Evolutionary conservation across 78 protist species (phyloP).

Genomic region (Salpingoeca rosetta): DNA sequence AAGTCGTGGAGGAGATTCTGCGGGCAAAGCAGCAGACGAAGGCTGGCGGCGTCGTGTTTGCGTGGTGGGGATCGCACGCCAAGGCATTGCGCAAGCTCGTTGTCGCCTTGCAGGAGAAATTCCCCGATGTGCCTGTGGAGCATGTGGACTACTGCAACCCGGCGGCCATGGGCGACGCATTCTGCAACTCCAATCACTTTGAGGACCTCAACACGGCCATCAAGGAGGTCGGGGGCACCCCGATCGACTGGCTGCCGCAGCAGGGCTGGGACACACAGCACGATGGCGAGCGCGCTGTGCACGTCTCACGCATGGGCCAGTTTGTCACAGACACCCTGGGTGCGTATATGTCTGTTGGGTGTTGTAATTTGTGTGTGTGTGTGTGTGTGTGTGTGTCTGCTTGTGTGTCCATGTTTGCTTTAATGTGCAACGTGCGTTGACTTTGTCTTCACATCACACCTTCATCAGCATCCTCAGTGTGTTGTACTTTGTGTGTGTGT

Average conservation of each 20-base stretch:
- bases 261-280: not conserved
- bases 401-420: not conserved
- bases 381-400: too few species aligned
- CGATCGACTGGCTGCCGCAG: not conserved
- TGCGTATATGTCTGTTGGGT: not conserved
- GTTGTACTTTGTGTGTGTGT: too few species aligned
- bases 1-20: not conserved
- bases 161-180: not conserved
- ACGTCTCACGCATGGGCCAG: not conserved
- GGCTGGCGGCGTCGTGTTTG: not conserved
- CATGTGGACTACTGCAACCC: not conserved
- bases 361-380: too few species aligned
- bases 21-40: not conserved
- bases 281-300: not conserved
- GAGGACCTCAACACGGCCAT: not conserved
- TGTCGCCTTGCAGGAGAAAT: not conserved
- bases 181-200: not conserved
- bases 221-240: not conserved
- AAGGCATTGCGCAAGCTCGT: not conserved
- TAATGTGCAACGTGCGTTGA: not conserved
- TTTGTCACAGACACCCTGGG: not conserved
- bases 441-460: not conserved
- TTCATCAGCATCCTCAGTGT: not conserved
- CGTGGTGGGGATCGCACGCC: not conserved
- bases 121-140: not conserved